Base-by-base conservation (phyloP, 2,329 filamentous ascomycete species). In the Thelonectria olida region DNA sequence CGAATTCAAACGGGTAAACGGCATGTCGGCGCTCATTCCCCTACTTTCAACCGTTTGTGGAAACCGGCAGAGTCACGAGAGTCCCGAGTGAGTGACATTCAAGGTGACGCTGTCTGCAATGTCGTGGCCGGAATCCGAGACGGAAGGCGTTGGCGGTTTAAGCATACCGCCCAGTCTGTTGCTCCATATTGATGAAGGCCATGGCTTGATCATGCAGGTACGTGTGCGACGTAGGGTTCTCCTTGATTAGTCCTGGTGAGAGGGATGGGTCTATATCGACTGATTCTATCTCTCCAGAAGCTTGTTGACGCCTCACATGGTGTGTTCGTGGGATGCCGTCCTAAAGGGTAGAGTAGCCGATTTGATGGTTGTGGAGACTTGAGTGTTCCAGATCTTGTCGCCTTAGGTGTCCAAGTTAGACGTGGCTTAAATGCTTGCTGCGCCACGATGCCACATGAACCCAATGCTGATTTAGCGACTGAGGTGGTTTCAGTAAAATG, bases 401-500 rank as follows among this genome's bases (percentile, higher is more conserved):
- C 41, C 41, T 54, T 5, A 36, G 22, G 8, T 27, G 12, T n/a
- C 19, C 25, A 27, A 23, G 36, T n/a, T 3, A n/a, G n/a, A n/a
- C 10, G 6, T 19, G 17, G 17, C n/a, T n/a, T n/a, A n/a, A n/a
- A n/a, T n/a, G 28, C 53, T 36, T 41, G 19, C 31, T 39, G 50
- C 23, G 28, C 45, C 38, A 50, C 27, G 44, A 19, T 8, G 45
- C 50, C 57, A 54, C 56, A 53, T 10, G 5, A 20, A 42, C n/a
- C n/a, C 17, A 23, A n/a, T 31, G 58, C 58, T 61, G 41, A 61
- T 61, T 61, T 52, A 61, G 47, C 42, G 34, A 41, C 13, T 42
- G 20, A 45, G 17, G n/a, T n/a, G n/a, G n/a, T n/a, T n/a, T n/a
- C n/a, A n/a, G n/a, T n/a, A n/a, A 8, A 44, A 27, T 27, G 45